Evolutionary conservation across 1,284 basidiomycete species (phyloP), one percentile per base, ranked within the genome.

Genomic region (Puccinia coronata): DNA sequence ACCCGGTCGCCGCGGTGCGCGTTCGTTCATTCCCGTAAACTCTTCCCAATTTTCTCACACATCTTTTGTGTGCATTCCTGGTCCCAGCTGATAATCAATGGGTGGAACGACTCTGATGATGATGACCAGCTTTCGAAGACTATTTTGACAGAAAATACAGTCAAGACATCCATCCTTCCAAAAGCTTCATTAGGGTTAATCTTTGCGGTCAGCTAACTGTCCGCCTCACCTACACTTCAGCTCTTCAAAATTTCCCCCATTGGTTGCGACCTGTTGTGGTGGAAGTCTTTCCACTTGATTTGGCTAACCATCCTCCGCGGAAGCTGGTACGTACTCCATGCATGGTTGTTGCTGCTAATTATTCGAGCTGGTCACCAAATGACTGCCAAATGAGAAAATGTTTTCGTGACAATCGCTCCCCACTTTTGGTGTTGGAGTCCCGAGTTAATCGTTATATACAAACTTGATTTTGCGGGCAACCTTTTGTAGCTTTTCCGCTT

Each of bases 71-170:
- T 4, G 49, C 49, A 51, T 51, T 51, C 49, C 18, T 51, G 49
- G 49, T 51, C 18, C 49, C 49, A 51, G 49, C 49, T 51, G 49
- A 9, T 51, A 20, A 51, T 51, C 11, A 51, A 16, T 51, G 49
- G 49, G 23, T 51, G 12, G 49, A 20, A 51, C 57, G 57, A 61
- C 57, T 23, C 57, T 61, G 57, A 61, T 28, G 57, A 61, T 61
- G 57, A 61, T 61, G 57, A 61, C 57, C 57, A 61, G 31, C 28
- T 61, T 28, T 61, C 34, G 25, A 61, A 61, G 31, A 61, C 55
- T 57, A 14, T 61, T 28, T 28, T 20, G 57, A 61, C 57, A 61
- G 57, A 31, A 61, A 36, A 28, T 36, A 31, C 23, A 36, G 28
- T 36, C 12, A 61, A 61, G 34, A 28, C 6, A 36, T 61, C 34